A percentile compares a stretch with the other conserved stretches of the same genome.
Evolutionary conservation across 176 grass and related monocot genomes (phyloP).

Genomic region (Thinopyrum elongatum): DNA sequence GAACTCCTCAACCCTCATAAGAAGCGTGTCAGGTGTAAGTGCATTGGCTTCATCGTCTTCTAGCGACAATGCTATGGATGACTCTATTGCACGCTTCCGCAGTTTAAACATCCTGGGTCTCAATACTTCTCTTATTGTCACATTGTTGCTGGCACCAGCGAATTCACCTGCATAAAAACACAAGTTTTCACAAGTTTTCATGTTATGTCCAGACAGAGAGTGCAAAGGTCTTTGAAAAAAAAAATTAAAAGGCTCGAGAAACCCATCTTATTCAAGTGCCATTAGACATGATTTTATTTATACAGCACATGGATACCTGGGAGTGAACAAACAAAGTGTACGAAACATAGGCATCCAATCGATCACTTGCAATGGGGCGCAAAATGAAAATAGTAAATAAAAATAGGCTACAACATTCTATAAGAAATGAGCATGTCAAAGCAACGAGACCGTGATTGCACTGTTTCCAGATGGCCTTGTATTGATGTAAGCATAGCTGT

Average conservation of each 20-base stretch:
- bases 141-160: not conserved
- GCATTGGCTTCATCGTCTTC: slow-evolving; percentile 47
- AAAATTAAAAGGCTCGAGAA: not conserved
- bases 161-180: slow-evolving; percentile 38
- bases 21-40: slow-evolving; percentile 74
- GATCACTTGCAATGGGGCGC: not conserved
- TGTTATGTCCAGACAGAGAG: slow-evolving; percentile 7
- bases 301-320: not conserved
- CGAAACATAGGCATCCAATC: not conserved
- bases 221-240: not conserved
- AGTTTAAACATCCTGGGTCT: slow-evolving; percentile 72
- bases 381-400: slow-evolving; percentile 5
- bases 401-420: slow-evolving; percentile 11
- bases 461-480: not conserved
- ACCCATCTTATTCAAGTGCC: not conserved
- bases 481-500: not conserved
- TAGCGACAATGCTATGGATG: slow-evolving; percentile 63
- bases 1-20: slow-evolving; percentile 67
- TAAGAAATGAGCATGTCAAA: slow-evolving; percentile 1
- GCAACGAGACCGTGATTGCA: not conserved
- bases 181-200: not conserved
- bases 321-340: not conserved
- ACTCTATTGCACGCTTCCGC: slow-evolving; percentile 66
- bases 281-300: not conserved
- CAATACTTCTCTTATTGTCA: slow-evolving; percentile 38